Evolutionary conservation across 176 grass and related monocot species (phyloP).

Genomic region (Hordeum marinum): DNA sequence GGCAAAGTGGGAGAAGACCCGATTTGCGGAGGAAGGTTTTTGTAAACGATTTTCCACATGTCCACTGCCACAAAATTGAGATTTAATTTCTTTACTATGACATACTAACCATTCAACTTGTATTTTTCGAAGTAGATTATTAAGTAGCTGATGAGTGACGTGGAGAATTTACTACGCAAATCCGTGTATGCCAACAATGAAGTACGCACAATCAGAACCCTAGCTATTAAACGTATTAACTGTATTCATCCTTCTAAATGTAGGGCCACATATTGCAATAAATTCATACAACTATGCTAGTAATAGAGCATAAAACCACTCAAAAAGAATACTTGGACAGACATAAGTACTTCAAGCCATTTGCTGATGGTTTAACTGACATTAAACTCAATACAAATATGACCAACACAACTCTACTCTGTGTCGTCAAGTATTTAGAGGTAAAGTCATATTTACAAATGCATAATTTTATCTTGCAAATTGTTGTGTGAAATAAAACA

Average conservation of each 20-base stretch:
- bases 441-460: not conserved
- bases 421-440: not conserved
- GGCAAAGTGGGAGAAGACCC: not conserved
- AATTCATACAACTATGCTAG: not conserved
- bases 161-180: not conserved
- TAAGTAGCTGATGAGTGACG: not conserved
- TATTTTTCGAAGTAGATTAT: not conserved
- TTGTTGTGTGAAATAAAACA: not conserved
- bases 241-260: not conserved
- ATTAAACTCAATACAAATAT: not conserved
- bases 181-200: not conserved
- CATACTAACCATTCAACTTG: not conserved
- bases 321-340: not conserved
- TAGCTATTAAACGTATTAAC: not conserved
- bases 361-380: not conserved
- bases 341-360: not conserved
- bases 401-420: too few relatives aligned
- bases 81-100: not conserved
- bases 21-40: not conserved
- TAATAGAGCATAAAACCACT: not conserved
- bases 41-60: not conserved
- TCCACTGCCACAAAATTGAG: too few relatives aligned
- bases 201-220: not conserved
- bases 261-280: not conserved
- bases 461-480: not conserved